Evolutionary conservation across 2,329 filamentous ascomycete species (phyloP).

Genomic region (Lachnellula willkommii): DNA sequence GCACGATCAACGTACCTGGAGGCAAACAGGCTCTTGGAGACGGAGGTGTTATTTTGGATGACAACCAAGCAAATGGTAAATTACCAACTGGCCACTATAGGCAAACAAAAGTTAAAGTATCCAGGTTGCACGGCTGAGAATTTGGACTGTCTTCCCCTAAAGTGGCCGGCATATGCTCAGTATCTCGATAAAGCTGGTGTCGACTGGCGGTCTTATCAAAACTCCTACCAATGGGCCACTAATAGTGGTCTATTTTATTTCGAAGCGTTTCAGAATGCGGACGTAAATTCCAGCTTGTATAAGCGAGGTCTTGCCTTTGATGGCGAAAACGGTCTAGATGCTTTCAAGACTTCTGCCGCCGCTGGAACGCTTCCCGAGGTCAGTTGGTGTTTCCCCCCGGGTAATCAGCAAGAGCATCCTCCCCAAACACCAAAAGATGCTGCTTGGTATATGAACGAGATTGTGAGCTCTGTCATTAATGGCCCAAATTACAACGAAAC

Average conservation of each 20-base stretch:
- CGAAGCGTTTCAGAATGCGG: constrained; percentile 39
- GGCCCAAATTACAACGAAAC: constrained; percentile 46
- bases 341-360: constrained; percentile 44
- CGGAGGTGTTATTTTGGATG: constrained; percentile 38
- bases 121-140: constrained; percentile 35
- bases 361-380: constrained; percentile 46
- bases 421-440: constrained; percentile 48
- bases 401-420: constrained; percentile 47
- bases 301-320: constrained; percentile 33
- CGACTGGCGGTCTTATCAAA: constrained; percentile 42
- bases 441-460: constrained; percentile 46
- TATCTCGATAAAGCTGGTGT: constrained; percentile 38
- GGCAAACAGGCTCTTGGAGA: constrained; percentile 32
- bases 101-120: constrained; percentile 6
- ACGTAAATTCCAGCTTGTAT: constrained; percentile 33
- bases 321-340: constrained; percentile 29
- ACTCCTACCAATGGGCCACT: constrained; percentile 41
- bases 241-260: constrained; percentile 39
- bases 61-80: constrained; percentile 35
- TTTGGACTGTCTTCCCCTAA: constrained; percentile 41
- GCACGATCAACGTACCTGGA: constrained; percentile 39
- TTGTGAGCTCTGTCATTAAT: constrained; percentile 45
- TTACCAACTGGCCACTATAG: not conserved
- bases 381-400: constrained; percentile 44
- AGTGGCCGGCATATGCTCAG: constrained; percentile 41